Conservation (phyloP, 2,329 filamentous ascomycete genomes). For the Colletotrichum falcatum region DNA sequence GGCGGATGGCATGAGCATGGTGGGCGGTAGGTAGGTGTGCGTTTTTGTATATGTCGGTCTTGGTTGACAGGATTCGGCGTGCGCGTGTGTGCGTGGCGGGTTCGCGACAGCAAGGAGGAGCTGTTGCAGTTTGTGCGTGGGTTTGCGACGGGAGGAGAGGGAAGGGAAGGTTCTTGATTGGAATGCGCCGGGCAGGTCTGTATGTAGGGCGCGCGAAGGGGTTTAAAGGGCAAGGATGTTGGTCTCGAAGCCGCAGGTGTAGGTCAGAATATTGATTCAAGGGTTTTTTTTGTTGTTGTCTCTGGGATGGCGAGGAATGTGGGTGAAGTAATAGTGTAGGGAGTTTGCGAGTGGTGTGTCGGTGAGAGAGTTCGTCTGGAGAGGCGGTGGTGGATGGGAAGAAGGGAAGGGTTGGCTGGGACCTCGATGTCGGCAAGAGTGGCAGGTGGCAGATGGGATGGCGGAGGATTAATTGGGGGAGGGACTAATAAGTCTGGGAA, state of each 20-base stretch:
- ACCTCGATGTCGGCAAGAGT: conserved; percentile 39
- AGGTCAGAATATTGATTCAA: conserved; percentile 5
- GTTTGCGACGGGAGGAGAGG: conserved; percentile 30
- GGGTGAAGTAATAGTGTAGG: conserved; percentile 4
- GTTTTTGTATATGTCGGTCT: conserved; percentile 3
- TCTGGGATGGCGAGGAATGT: conserved; percentile 28
- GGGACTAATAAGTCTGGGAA: conserved; percentile 11
- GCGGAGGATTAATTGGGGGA: conserved; percentile 19
- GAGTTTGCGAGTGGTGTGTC: conserved; percentile 22
- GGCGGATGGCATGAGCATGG: conserved; percentile 71
- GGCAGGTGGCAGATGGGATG: conserved; percentile 38
- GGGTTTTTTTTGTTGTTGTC: conserved; percentile 6
- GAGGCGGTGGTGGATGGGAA: conserved; percentile 30
- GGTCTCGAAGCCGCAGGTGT: not conserved
- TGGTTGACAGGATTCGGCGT: not conserved
- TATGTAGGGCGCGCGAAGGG: conserved; percentile 14
- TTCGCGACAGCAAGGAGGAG: conserved; percentile 29
- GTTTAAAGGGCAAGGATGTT: conserved; percentile 34
- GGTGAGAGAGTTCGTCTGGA: conserved; percentile 29
- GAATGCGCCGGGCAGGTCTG: conserved; percentile 31
- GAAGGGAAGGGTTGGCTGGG: conserved; percentile 41
- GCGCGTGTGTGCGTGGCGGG: not conserved
- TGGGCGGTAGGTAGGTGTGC: conserved; percentile 41
- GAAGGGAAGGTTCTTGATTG: conserved; percentile 16
- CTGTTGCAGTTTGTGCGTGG: conserved; percentile 25